Percentiles rank a stretch among this genome's conserved stretches.
phyloP scores from a whole-genome alignment of 257 asterid genomes.

The Osmanthus fragrans region DNA sequence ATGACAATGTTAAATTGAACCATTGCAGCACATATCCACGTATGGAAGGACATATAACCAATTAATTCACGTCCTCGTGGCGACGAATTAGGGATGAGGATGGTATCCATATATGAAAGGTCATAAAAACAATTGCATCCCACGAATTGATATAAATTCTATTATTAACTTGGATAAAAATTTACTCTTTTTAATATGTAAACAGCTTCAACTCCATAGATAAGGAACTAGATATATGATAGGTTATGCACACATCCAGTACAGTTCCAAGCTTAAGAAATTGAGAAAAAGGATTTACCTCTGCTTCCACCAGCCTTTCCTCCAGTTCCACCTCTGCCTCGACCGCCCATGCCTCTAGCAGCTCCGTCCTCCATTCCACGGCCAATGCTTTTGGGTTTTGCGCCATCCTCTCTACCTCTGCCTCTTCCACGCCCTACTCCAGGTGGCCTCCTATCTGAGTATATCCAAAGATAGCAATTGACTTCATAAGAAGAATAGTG shows the following conservation, averaged over 20 bases:
- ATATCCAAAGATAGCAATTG: background rate
- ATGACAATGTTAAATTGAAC: conserved; percentile 6
- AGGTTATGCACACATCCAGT: background rate
- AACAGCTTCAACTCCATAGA: background rate
- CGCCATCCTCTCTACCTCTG: conserved; percentile 55
- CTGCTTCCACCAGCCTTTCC: conserved; percentile 32
- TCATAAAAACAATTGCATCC: background rate
- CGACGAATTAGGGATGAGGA: no score
- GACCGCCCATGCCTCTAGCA: conserved; percentile 46
- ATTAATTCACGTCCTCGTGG: no score
- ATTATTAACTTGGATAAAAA: background rate
- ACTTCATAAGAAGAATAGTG: background rate
- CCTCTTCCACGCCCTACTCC: conserved; percentile 74
- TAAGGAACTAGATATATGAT: background rate
- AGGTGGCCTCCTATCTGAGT: conserved; percentile 66
- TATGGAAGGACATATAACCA: background rate
- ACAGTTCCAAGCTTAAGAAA: background rate
- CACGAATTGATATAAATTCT: background rate
- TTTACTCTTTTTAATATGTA: no score
- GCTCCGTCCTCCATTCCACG: conserved; percentile 61
- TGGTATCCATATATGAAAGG: no score
- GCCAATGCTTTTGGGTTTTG: conserved; percentile 50
- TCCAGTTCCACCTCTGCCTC: conserved; percentile 39
- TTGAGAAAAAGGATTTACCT: conserved; percentile 19
- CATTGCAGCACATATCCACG: background rate